Base-by-base conservation (phyloP, 2,329 filamentous ascomycete genomes). In the Exophiala viscosa region DNA sequence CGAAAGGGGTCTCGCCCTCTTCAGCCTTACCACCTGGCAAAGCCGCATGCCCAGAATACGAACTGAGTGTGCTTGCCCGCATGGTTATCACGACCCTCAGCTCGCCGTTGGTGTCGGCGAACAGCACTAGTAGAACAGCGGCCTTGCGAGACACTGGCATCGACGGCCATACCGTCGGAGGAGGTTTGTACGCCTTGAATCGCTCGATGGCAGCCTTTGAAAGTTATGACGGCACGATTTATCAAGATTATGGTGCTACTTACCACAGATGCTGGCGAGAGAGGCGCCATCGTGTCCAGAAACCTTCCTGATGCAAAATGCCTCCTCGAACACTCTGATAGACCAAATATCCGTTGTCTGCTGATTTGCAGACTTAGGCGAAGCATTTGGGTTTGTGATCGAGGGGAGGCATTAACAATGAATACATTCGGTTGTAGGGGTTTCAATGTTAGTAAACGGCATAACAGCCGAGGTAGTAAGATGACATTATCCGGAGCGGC, bases 121-220 rank as follows among this genome's bases (percentile, higher is more conserved):
- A 96, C 1, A 97, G 79, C 47, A 97, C 79, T 44, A 97, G 80
- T 48, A 97, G 74, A 36, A 97, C 92, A 18, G 92, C 91, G 11
- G 92, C 92, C 60, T 90, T 83, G 57, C 88, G 82, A 11, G 73
- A 75, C 7, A 83, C 64, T 1, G 82, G 82, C 38, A 82, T 76
- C 45, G 74, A 71, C 58, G 75, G 70, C 69, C 81, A 85, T 57
- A 73, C 74, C 5, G 81, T 82, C 7, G 78, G 74, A 36, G 80
- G 80, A n/a, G 81, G 73, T 11, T 70, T 67, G 62, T 82, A 85
- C 33, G 72, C 66, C 60, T 80, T 74, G 20, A 85, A 70, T 49
- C 81, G 76, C 38, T 77, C 72, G 63, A 85, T 73, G 35, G 81
- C 82, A 62, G 67, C 66, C 74, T 76, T 58, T 36, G 14, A 38